phyloP scores from a whole-genome alignment of 2,329 filamentous ascomycete genomes.

The Phoma sp. region DNA sequence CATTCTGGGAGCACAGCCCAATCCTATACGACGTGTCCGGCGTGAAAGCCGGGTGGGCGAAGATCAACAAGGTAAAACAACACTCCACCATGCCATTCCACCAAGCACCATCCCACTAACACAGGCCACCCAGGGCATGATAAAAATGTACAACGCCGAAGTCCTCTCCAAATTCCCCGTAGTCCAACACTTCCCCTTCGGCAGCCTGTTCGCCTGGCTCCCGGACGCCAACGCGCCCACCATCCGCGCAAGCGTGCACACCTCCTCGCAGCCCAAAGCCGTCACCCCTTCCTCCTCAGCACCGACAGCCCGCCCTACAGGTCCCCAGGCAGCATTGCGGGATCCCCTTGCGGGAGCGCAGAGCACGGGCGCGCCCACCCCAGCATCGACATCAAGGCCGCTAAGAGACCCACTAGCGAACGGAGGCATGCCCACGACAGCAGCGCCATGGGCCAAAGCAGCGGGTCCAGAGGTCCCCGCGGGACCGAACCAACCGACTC shows the following conservation, averaged over 20 bases:
- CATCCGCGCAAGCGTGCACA: conserved; percentile 44
- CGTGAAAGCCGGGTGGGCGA: conserved; percentile 88
- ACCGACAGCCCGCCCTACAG: conserved; percentile 24
- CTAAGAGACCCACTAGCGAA: conserved; percentile 7
- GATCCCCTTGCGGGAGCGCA: conserved; percentile 28
- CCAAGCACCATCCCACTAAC: conserved; percentile 1
- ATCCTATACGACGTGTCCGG: conserved; percentile 94
- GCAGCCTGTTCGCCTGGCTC: conserved; percentile 57
- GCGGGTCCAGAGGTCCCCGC: conserved; percentile 22
- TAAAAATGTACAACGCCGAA: conserved; percentile 99
- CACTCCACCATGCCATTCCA: neutral
- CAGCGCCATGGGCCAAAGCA: neutral
- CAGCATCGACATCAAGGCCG: neutral
- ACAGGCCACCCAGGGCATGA: conserved; percentile 72
- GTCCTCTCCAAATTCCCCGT: conserved; percentile 97
- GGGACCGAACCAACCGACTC: conserved; percentile 42
- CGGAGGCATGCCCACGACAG: conserved; percentile 9
- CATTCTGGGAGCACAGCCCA: conserved; percentile 93
- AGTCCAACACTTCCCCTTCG: conserved; percentile 81
- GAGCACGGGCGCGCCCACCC: neutral
- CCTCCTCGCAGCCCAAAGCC: conserved; percentile 43
- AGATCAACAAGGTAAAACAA: conserved; percentile 74
- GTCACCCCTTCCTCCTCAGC: conserved; percentile 23
- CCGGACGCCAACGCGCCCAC: conserved; percentile 49
- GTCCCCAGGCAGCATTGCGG: conserved; percentile 29